Evolutionary conservation across 2,329 filamentous ascomycete genomes (phyloP), one percentile per base, ranked within the genome.

Genomic region (Myriosclerotinia scirpicola): DNA sequence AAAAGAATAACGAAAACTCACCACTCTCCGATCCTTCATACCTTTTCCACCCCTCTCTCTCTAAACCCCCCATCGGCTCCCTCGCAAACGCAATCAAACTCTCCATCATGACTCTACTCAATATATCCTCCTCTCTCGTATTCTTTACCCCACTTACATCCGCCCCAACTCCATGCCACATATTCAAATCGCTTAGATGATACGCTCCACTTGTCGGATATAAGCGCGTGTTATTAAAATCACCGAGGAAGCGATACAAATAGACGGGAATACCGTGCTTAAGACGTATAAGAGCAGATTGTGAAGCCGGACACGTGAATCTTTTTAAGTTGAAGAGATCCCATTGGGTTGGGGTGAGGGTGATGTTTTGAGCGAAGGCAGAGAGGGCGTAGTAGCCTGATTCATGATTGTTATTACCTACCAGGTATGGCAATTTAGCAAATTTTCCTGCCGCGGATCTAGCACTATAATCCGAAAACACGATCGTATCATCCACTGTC

Each of bases 221-320:
- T 0, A 75, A 70, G 1, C 69, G 71, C 14, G 75, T 70, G 58
- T 79, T 75, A 8, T 75, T 73, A 56, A 78, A 80, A 11, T 75
- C 73, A 15, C 77, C 78, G 36, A 77, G 73, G 59, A 77, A 80
- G 15, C 76, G 69, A 60, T 80, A 80, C 46, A 78, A 67, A 77
- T 77, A 80, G 0, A 76, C 77, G 3, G 78, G 77, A 20, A 72
- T 73, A 0, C 71, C 70, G 0, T 67, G 67, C 2, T 34, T 56
- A 2, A 76, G 54, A 30, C 71, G 70, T 30, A 68, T 65, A 55
- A 75, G 71, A 48, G 75, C 72, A 30, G 71, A 65, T 64, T 71
- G 63, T 1, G 74, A 73, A 2, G 72, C 67, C 6, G 77, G 75
- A 67, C 78, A 78, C 30, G 69, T 81, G 60, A 76, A 78, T 12